phyloP scores from a whole-genome alignment of 345 rosid genomes.

The Citrus sp. region DNA sequence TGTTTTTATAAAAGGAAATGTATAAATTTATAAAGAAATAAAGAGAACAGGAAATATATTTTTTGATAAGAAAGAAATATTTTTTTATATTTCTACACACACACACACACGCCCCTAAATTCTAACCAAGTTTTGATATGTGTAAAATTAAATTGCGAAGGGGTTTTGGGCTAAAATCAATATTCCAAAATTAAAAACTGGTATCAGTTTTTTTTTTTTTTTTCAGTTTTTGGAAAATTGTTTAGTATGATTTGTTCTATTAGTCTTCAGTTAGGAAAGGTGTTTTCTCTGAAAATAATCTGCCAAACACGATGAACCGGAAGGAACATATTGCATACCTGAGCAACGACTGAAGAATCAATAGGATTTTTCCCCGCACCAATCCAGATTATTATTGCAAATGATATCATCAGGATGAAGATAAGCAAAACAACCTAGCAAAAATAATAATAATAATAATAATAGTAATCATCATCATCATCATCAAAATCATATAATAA shows the following conservation, averaged over 20 bases:
- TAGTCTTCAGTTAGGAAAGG: not conserved
- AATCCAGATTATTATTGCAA: conserved; percentile 55
- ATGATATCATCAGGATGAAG: conserved; percentile 47
- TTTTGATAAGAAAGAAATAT: too few species aligned
- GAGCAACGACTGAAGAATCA: conserved; percentile 43
- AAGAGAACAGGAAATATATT: not conserved
- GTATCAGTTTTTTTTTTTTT: not conserved
- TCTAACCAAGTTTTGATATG: too few species aligned
- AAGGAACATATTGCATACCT: conserved; percentile 29
- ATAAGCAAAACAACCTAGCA: conserved; percentile 41
- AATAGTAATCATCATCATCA: not conserved
- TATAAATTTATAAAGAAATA: too few species aligned
- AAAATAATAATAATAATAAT: conserved; percentile 1
- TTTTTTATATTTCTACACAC: too few species aligned
- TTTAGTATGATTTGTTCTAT: not conserved
- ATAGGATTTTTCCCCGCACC: conserved; percentile 46
- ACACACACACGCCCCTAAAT: too few species aligned
- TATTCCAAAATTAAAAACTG: not conserved
- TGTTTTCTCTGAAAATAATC: not conserved
- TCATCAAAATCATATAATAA: not conserved
- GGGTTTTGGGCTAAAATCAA: not conserved
- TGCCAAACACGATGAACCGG: not conserved
- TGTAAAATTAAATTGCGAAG: too few species aligned
- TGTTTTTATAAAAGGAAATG: not conserved
- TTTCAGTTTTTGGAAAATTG: not conserved